Conservation (phyloP, 1,284 basidiomycete species). For the Ceratobasidium sp. region DNA sequence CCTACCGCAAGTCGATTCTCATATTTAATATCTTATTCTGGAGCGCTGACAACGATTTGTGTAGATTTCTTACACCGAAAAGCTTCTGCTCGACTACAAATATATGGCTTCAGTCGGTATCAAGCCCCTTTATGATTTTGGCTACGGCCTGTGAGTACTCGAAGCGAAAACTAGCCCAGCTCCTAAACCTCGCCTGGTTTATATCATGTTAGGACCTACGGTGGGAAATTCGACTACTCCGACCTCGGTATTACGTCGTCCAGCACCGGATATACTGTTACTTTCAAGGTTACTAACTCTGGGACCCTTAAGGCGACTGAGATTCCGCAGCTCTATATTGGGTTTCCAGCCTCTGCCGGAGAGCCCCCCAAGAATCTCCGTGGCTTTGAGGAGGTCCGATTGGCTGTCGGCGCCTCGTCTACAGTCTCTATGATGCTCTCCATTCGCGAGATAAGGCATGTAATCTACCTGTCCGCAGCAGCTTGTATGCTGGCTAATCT, state of each 20-base stretch:
- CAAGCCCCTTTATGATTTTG: conserved; percentile 43
- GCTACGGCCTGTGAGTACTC: conserved; percentile 40
- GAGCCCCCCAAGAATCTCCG: conserved; percentile 51
- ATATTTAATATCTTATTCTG: neutral
- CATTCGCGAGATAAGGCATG: conserved; percentile 43
- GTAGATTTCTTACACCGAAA: conserved; percentile 40
- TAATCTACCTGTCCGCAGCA: neutral
- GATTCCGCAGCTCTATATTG: conserved; percentile 51
- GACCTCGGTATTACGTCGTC: conserved; percentile 20
- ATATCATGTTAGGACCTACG: conserved; percentile 30
- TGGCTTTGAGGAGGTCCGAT: conserved; percentile 49
- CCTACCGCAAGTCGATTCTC: conserved; percentile 14
- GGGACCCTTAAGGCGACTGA: conserved; percentile 50
- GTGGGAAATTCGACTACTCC: conserved; percentile 44
- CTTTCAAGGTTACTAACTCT: conserved; percentile 51
- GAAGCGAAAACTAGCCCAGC: neutral
- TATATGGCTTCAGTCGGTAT: conserved; percentile 45
- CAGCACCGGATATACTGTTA: conserved; percentile 46
- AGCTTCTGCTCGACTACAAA: conserved; percentile 44
- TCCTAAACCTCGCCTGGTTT: neutral
- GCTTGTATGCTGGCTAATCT: neutral
- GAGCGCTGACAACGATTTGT: neutral
- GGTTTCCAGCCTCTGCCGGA: conserved; percentile 50
- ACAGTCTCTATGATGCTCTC: conserved; percentile 34
- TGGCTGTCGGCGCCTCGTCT: conserved; percentile 41